A percentile compares a stretch with the other conserved stretches of the same genome.
Evolutionary conservation across 2,329 filamentous ascomycete genomes (phyloP).

Genomic region (Epichloe baconii): DNA sequence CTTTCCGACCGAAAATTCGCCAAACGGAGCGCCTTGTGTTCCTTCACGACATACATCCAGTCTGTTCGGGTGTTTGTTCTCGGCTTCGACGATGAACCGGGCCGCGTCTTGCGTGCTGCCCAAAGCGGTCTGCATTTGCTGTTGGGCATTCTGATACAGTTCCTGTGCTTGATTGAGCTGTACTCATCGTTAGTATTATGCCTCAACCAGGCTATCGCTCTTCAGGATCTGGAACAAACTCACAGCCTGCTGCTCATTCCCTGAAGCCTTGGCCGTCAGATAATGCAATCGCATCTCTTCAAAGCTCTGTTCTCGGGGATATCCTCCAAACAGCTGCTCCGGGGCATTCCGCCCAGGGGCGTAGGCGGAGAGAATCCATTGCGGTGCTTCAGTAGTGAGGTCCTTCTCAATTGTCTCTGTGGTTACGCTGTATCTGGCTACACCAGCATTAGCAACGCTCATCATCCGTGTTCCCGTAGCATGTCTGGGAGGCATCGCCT

Average conservation of each 20-base stretch:
- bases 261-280: constrained; percentile 41
- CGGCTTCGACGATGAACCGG: constrained; percentile 51
- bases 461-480: neutral
- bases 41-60: constrained; percentile 45
- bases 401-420: constrained; percentile 50
- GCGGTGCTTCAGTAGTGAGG: constrained; percentile 55
- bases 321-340: constrained; percentile 71
- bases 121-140: constrained; percentile 60
- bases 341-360: constrained; percentile 66
- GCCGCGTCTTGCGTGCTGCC: constrained; percentile 60
- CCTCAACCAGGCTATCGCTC: constrained; percentile 1
- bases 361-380: constrained; percentile 82
- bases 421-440: constrained; percentile 38
- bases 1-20: constrained; percentile 30
- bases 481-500: constrained; percentile 1
- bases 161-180: constrained; percentile 47
- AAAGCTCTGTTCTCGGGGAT: constrained; percentile 67
- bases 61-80: constrained; percentile 63
- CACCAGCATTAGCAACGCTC: constrained; percentile 3
- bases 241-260: constrained; percentile 44
- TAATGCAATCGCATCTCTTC: constrained; percentile 80
- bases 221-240: constrained; percentile 10
- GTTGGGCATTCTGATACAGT: constrained; percentile 50
- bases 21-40: constrained; percentile 29
- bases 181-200: neutral